Evolutionary conservation across 257 asterid species (phyloP).

Genomic region (Asclepias syriaca): DNA sequence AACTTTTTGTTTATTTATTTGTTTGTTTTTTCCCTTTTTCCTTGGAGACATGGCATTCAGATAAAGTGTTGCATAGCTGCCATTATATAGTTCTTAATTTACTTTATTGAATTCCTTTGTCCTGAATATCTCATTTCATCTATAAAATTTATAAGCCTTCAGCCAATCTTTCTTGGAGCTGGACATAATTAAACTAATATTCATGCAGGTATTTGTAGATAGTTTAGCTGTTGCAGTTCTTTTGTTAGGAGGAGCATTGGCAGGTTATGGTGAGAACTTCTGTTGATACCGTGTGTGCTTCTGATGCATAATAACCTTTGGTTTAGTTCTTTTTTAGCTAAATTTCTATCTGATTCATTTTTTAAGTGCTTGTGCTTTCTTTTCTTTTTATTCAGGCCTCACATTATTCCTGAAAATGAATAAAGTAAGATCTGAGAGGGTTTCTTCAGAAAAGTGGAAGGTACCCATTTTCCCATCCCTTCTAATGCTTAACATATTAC

Average conservation of each 20-base stretch:
- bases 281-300: neutral
- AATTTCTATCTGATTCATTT: neutral
- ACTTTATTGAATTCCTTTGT: neutral
- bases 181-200: neutral
- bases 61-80: neutral
- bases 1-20: neutral
- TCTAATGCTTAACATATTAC: neutral
- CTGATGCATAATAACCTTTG: neutral
- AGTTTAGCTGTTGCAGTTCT: conserved; percentile 59
- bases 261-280: conserved; percentile 73
- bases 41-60: neutral
- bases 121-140: neutral
- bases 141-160: neutral
- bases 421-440: conserved; percentile 87
- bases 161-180: neutral
- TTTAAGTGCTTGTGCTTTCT: neutral
- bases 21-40: no score
- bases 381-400: conserved; percentile 46
- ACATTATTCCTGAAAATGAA: conserved; percentile 82
- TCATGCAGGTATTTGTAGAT: conserved; percentile 79
- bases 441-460: conserved; percentile 83
- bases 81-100: neutral
- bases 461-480: conserved; percentile 26
- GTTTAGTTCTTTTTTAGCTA: conserved; percentile 3
- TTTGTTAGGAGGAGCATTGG: conserved; percentile 87